A percentile compares a stretch with the other conserved stretches of the same genome.
phyloP scores from a whole-genome alignment of 495 filamentous ascomycete genomes.

The Pyrenula massariospora region DNA sequence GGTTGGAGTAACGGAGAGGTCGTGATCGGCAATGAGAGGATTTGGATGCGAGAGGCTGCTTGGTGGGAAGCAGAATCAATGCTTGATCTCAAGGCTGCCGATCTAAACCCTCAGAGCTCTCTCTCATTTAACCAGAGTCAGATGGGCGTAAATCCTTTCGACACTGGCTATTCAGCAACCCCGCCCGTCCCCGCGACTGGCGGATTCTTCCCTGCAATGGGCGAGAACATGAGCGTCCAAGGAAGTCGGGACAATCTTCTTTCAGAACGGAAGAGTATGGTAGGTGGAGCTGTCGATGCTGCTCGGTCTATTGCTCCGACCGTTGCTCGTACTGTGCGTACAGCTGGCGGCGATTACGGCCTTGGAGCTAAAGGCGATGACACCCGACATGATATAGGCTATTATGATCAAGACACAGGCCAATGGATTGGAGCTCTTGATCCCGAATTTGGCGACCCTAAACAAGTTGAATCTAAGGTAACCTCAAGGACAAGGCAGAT shows the following conservation, averaged over 20 bases:
- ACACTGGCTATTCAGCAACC: slow-evolving; percentile 50
- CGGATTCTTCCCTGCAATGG: slow-evolving; percentile 58
- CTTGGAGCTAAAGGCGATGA: slow-evolving; percentile 78
- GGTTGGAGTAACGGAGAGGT: slow-evolving; percentile 99
- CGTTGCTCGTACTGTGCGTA: slow-evolving; percentile 46
- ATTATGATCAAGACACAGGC: slow-evolving; percentile 50
- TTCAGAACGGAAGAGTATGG: slow-evolving; percentile 43
- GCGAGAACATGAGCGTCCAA: slow-evolving; percentile 48
- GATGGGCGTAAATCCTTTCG: slow-evolving; percentile 27
- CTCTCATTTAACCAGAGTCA: slow-evolving; percentile 19
- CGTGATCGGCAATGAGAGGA: slow-evolving; percentile 73
- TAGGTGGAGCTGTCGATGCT: slow-evolving; percentile 15
- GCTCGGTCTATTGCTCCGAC: slow-evolving; percentile 68
- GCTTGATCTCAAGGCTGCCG: slow-evolving; percentile 77
- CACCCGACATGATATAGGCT: slow-evolving; percentile 52
- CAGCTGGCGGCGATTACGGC: slow-evolving; percentile 64
- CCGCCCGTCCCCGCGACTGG: slow-evolving; percentile 39
- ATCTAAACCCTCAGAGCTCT: slow-evolving; percentile 15
- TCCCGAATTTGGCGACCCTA: slow-evolving; percentile 61
- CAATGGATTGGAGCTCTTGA: slow-evolving; percentile 51
- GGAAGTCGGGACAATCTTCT: slow-evolving; percentile 63
- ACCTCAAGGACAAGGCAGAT: slow-evolving; percentile 50
- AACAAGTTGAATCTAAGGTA: slow-evolving; percentile 60
- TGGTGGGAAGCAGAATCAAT: slow-evolving; percentile 99
- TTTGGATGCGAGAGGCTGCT: slow-evolving; percentile 87